A percentile compares a stretch with the other conserved stretches of the same genome.
phyloP scores from a whole-genome alignment of 106 monocot species.

The Xerophyta viscosa region DNA sequence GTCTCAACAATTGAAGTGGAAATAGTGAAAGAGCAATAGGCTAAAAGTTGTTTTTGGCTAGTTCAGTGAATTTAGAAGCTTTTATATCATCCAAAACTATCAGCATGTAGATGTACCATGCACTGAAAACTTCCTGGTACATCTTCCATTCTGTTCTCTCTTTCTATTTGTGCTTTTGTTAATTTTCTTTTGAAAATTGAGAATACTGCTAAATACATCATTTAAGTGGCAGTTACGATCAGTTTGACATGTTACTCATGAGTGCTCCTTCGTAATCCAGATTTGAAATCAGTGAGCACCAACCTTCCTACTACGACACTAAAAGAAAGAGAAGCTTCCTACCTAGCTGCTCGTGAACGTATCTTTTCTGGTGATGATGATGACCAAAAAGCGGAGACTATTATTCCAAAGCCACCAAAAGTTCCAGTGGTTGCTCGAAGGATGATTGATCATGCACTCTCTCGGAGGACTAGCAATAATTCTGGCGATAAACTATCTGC shows the following conservation, averaged over 20 bases:
- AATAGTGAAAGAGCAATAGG: too few species aligned
- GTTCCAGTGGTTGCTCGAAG: constrained; percentile 70
- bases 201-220: background rate
- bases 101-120: too few species aligned
- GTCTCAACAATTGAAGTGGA: too few species aligned
- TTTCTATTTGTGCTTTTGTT: background rate
- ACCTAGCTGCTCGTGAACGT: constrained; percentile 74
- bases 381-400: constrained; percentile 27
- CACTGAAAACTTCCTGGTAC: too few species aligned
- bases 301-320: constrained; percentile 23
- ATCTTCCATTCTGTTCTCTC: too few species aligned
- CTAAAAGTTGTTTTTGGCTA: too few species aligned
- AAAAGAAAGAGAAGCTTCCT: constrained; percentile 75
- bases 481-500: background rate
- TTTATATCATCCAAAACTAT: too few species aligned
- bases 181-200: background rate
- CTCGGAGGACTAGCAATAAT: constrained; percentile 24
- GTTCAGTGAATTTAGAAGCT: too few species aligned
- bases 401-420: constrained; percentile 36
- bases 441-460: constrained; percentile 96
- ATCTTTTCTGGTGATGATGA: constrained; percentile 51
- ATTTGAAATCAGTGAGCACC: constrained; percentile 7
- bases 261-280: constrained; percentile 15
- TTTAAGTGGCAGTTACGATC: background rate
- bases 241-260: background rate